phyloP scores from a whole-genome alignment of 805 yeast species.

The Blastobotrys chiropterorum region DNA sequence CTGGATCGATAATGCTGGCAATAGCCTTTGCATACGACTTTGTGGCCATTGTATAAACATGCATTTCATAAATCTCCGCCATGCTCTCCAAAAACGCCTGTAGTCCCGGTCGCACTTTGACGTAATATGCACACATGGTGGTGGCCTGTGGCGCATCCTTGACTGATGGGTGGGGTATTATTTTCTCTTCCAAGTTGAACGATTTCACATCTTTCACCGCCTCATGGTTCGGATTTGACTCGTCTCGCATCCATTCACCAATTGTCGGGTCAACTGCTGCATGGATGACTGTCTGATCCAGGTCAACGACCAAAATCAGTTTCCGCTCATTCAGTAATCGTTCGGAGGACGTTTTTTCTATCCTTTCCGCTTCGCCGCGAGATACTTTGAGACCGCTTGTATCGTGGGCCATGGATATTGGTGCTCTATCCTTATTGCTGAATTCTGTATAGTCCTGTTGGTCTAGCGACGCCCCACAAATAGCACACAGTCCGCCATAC shows the following conservation, averaged over 20 bases:
- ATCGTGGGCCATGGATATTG: constrained; percentile 85
- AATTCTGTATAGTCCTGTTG: constrained; percentile 71
- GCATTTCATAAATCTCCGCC: constrained; percentile 71
- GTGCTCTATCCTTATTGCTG: constrained; percentile 65
- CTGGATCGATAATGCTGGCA: constrained; percentile 88
- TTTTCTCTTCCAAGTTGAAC: constrained; percentile 65
- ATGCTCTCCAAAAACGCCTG: constrained; percentile 61
- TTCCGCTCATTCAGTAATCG: constrained; percentile 57
- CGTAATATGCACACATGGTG: constrained; percentile 75
- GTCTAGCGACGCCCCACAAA: constrained; percentile 75
- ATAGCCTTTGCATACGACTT: constrained; percentile 85
- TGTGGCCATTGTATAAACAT: constrained; percentile 97
- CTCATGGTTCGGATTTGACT: constrained; percentile 74
- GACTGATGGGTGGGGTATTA: constrained; percentile 39
- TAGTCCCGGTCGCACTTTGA: constrained; percentile 86
- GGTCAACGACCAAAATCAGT: constrained; percentile 86
- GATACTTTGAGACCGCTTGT: constrained; percentile 79
- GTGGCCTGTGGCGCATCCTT: constrained; percentile 46
- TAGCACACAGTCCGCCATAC: constrained; percentile 89
- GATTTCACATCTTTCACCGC: constrained; percentile 75
- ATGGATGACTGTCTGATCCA: constrained; percentile 96
- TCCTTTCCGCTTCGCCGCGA: constrained; percentile 75
- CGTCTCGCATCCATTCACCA: constrained; percentile 91
- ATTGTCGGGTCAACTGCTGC: constrained; percentile 98
- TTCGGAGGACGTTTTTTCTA: constrained; percentile 62